Base-by-base conservation (phyloP, 1,284 basidiomycete genomes). In the Cryptococcus sp. region DNA sequence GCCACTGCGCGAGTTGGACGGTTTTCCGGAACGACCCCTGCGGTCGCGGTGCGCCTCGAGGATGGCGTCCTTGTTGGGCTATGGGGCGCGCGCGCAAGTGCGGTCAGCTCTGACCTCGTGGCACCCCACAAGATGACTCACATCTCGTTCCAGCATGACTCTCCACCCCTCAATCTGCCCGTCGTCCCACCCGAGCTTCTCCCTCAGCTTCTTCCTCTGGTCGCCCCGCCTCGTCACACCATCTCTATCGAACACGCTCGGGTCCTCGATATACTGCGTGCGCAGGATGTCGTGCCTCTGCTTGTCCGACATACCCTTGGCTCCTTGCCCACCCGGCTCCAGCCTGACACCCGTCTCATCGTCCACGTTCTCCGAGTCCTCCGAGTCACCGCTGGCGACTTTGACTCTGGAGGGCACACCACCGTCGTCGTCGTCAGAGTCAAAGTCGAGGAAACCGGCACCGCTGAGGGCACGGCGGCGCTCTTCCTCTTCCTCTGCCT, bases 91-190 rank as follows among this genome's bases (percentile, higher is more conserved):
- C 13, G 18, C 11, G 16, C 42, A 40, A 35, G 43, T 47, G 24
- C 46, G 49, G 46, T 40, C 33, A 59, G 28, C 44, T 13, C 28
- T 20, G 48, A 6, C 16, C 21, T n/a, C 11, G 8, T 21, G 33
- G n/a, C 38, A 56, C 5, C 40, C 21, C 8, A 8, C 4, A 44
- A n/a, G 9, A 23, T 39, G 46, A 79, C 86, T 64, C 70, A 92
- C 90, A 66, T 91, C 85, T 66, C 85, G 79, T 57, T 94, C 91
- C 51, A 94, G 76, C 87, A 93, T 90, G 54, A 88, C 84, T 56
- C 75, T 82, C 90, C 91, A 94, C 0, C 90, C 91, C 73, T 94
- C 90, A 33, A 93, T 84, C 69, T 92, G 89, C 62, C 87, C 85
- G 69, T 94, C 85, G 15, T 62, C 60, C 67, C 66, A 66, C 81